Evolutionary conservation across 2,329 filamentous ascomycete genomes (phyloP).

Genomic region (Neurospora sp.): DNA sequence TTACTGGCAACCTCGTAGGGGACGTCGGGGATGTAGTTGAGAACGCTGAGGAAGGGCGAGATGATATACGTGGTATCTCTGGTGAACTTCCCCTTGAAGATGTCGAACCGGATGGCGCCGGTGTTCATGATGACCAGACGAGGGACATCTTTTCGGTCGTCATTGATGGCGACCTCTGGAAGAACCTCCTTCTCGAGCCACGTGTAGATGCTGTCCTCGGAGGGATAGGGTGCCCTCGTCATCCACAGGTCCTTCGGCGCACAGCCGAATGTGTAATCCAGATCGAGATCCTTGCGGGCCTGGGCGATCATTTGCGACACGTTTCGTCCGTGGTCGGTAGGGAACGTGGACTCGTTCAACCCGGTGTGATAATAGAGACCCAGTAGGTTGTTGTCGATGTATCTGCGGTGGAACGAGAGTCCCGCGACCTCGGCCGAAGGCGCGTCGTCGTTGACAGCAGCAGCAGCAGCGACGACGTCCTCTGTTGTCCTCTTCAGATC

Average conservation of each 20-base stretch:
- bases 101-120: conserved; percentile 86
- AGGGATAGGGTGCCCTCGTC: conserved; percentile 63
- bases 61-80: conserved; percentile 77
- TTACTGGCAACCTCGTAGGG: conserved; percentile 65
- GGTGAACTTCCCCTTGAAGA: conserved; percentile 87
- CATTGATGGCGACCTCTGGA: conserved; percentile 51
- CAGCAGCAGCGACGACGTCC: not conserved
- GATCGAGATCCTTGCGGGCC: conserved; percentile 58
- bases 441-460: conserved; percentile 7
- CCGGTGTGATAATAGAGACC: conserved; percentile 75
- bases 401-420: conserved; percentile 61
- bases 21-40: conserved; percentile 69
- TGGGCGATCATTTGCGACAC: conserved; percentile 59
- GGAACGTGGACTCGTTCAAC: conserved; percentile 61
- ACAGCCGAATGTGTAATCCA: conserved; percentile 73
- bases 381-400: conserved; percentile 89
- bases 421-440: conserved; percentile 21
- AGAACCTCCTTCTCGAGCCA: conserved; percentile 71
- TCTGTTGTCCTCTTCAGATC: conserved; percentile 26
- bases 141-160: conserved; percentile 48
- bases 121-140: conserved; percentile 75
- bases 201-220: conserved; percentile 65
- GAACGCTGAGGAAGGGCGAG: conserved; percentile 75
- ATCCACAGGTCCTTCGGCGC: conserved; percentile 76
- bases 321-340: conserved; percentile 62